Evolutionary conservation across 306 rosid genomes (phyloP), one percentile per base, ranked within the genome.

Genomic region (Prinsepia uniflora): DNA sequence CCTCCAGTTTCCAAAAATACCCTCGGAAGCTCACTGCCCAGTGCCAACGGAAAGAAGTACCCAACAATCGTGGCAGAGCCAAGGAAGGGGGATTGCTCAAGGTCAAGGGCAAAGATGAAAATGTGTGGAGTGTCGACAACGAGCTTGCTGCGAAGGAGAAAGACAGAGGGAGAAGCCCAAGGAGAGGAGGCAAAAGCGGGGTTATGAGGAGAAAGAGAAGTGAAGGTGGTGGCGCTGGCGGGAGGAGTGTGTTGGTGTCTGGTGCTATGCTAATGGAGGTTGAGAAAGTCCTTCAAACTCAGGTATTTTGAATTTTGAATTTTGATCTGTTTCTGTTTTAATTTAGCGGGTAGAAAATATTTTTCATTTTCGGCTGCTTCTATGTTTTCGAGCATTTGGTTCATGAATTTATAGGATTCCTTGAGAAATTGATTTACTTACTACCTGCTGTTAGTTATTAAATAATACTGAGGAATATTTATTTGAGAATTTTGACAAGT

Each of bases 71-170:
- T 12, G 43, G 49, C 59, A 48, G 43, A 15, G 68, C 20, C 75
- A 41, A 77, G 67, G 81, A 76, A 39, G 69, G 55, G 34, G 75
- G 78, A 24, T 43, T 48, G 10, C 10, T 39, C 40, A 77, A 63
- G 13, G 69, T 81, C 40, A 87, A 75, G 83, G 96, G 97, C 5
- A 84, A 84, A 75, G 81, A 88, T 80, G 96, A 87, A 5, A 94
- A 94, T 63, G 88, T 89, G 17, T 93, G 98, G 98, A 90, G 98
- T 75, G 48, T 90, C 22, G 98, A 93, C 76, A 90, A 93, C 44
- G 86, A 92, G 41, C 73, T 83, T 14, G 75, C 86, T 12, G 30
- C 76, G 17, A 68, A 83, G 39, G 77, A 84, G 71, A 85, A 73
- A 58, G 76, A 79, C 19, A 78, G 48, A 54, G 73, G 40, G 63